Evolutionary conservation across 2,329 filamentous ascomycete genomes (phyloP).

Genomic region (Pseudogymnoascus sp.): DNA sequence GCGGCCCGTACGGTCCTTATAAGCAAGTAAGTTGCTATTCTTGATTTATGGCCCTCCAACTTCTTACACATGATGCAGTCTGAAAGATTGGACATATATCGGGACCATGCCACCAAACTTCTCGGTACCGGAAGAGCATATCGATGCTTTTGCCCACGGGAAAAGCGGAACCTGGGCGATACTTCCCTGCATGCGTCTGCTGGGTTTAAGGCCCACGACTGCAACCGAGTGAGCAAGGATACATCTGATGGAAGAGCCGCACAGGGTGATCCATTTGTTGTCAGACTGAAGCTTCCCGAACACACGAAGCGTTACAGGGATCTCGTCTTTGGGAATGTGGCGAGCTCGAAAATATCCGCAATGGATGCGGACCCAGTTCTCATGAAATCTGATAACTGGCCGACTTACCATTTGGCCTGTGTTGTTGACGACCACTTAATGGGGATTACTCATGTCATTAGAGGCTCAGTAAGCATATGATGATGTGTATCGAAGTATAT

Average conservation of each 20-base stretch:
- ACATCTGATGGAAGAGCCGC: constrained; percentile 66
- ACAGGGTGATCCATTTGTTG: constrained; percentile 63
- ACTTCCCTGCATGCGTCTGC: neutral
- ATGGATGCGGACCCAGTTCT: constrained; percentile 76
- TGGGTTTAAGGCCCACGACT: constrained; percentile 32
- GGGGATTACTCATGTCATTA: constrained; percentile 91
- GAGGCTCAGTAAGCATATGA: constrained; percentile 58
- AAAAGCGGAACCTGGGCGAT: constrained; percentile 32
- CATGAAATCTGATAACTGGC: constrained; percentile 83
- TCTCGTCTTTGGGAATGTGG: constrained; percentile 66
- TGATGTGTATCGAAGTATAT: neutral
- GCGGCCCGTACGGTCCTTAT: constrained; percentile 79
- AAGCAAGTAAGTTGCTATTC: constrained; percentile 52
- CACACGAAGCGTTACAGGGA: constrained; percentile 63
- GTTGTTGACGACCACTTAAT: constrained; percentile 94
- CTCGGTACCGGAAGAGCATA: constrained; percentile 71
- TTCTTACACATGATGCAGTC: constrained; percentile 47
- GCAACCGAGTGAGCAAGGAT: constrained; percentile 55
- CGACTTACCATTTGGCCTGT: constrained; percentile 95
- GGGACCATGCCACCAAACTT: constrained; percentile 60
- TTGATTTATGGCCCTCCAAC: neutral
- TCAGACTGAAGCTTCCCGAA: constrained; percentile 65
- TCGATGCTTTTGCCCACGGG: constrained; percentile 80
- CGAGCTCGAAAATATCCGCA: constrained; percentile 4
- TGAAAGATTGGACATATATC: constrained; percentile 67